A percentile compares a stretch with the other conserved stretches of the same genome.
Conservation (phyloP, 1,284 basidiomycete species). For the Marasmius oreades region DNA sequence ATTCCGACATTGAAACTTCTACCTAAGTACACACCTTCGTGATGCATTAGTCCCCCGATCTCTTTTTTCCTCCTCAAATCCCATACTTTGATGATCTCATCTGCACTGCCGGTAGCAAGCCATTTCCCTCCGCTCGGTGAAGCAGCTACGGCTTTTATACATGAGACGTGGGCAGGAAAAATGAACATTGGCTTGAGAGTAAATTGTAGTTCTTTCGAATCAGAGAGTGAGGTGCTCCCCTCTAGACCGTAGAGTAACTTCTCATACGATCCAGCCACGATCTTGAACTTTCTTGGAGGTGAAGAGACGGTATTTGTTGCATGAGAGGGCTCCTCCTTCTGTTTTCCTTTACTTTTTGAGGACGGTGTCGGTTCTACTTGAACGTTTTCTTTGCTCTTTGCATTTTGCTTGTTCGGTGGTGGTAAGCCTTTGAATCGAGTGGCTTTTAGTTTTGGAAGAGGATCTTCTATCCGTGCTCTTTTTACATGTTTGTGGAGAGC, state of each 20-base stretch:
- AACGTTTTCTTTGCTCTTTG: not conserved
- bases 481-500: slow-evolving; percentile 16
- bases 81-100: slow-evolving; percentile 98
- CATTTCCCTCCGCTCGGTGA: slow-evolving; percentile 89
- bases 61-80: slow-evolving; percentile 88
- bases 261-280: slow-evolving; percentile 93
- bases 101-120: slow-evolving; percentile 91
- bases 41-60: slow-evolving; percentile 89
- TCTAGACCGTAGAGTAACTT: slow-evolving; percentile 92
- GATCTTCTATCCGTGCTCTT: slow-evolving; percentile 23
- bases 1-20: not conserved
- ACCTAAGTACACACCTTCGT: slow-evolving; percentile 65
- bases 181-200: slow-evolving; percentile 85
- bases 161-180: slow-evolving; percentile 94
- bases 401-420: slow-evolving; percentile 12
- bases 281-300: slow-evolving; percentile 67
- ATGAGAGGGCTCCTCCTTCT: slow-evolving; percentile 18
- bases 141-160: slow-evolving; percentile 85
- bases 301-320: slow-evolving; percentile 19
- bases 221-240: slow-evolving; percentile 48
- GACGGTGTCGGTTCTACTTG: slow-evolving; percentile 2
- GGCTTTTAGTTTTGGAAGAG: slow-evolving; percentile 11
- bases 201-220: slow-evolving; percentile 33
- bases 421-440: slow-evolving; percentile 20
- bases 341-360: slow-evolving; percentile 27